Percentiles rank a stretch among this genome's conserved stretches.
Conservation (phyloP, 2,329 filamentous ascomycete genomes). For the Fusarium redolens region DNA sequence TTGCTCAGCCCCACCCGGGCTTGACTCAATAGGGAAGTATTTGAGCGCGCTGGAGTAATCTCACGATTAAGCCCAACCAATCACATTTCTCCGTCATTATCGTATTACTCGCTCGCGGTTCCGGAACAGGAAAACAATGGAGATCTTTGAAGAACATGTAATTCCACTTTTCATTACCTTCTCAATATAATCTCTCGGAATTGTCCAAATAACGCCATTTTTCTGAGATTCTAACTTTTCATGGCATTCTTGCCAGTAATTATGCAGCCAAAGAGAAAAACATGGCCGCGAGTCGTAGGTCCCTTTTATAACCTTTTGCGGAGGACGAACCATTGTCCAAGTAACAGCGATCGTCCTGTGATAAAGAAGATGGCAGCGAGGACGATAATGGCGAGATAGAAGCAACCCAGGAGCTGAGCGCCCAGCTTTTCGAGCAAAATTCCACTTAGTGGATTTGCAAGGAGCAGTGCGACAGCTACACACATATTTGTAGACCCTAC, state of each 20-base stretch:
- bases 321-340: background rate
- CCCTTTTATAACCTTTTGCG: background rate
- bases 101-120: too few relatives aligned
- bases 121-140: too few relatives aligned
- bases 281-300: too few relatives aligned
- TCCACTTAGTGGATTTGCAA: conserved; percentile 58
- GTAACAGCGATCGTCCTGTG: conserved; percentile 25
- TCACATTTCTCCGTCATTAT: rapidly evolving
- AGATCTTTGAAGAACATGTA: rapidly evolving
- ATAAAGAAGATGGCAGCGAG: conserved; percentile 46
- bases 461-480: conserved; percentile 56
- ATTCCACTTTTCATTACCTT: background rate
- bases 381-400: conserved; percentile 56
- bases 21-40: conserved; percentile 19
- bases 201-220: rapidly evolving
- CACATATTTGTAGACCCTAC: conserved; percentile 57
- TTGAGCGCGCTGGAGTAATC: conserved; percentile 11
- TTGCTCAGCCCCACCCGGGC: background rate
- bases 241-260: background rate
- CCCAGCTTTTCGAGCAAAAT: conserved; percentile 57
- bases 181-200: rapidly evolving
- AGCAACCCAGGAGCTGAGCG: conserved; percentile 55
- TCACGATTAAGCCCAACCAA: background rate
- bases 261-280: background rate
- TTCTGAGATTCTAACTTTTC: background rate